phyloP scores from a whole-genome alignment of 2,329 filamentous ascomycete genomes.

The Tolypocladium sp. region DNA sequence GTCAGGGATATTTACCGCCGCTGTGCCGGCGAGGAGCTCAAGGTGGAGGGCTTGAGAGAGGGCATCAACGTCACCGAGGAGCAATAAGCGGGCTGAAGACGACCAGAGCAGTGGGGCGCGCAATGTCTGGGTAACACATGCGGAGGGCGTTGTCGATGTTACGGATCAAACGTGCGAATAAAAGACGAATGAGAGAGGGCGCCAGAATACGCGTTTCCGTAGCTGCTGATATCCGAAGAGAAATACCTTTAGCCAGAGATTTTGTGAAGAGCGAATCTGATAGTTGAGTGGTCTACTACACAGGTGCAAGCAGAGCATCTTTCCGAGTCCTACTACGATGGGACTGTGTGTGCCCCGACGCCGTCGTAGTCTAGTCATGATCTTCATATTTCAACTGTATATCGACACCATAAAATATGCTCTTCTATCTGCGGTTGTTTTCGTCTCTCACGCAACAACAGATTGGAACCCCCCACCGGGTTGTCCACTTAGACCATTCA shows the following conservation, averaged over 20 bases:
- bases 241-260: neutral
- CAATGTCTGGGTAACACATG: neutral
- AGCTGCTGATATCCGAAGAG: neutral
- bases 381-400: neutral
- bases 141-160: neutral
- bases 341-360: neutral
- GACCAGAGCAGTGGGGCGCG: neutral
- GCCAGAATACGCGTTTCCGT: neutral
- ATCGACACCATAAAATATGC: neutral
- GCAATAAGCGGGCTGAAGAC: slow-evolving; percentile 26
- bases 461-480: neutral
- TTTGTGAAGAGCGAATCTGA: neutral
- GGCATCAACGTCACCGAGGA: slow-evolving; percentile 66
- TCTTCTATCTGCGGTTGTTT: neutral
- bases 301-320: neutral
- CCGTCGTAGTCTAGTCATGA: neutral
- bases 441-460: neutral
- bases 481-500: neutral
- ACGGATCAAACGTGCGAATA: neutral
- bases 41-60: slow-evolving; percentile 80
- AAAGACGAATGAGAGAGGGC: neutral
- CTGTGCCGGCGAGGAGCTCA: slow-evolving; percentile 73
- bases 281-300: neutral
- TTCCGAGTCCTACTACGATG: neutral
- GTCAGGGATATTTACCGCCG: slow-evolving; percentile 89